These are phyloP conservation scores for Colletotrichum sp. DNA, from an alignment of 2,329 filamentous ascomycete genomes.

Conservation along the genomic window DNA sequence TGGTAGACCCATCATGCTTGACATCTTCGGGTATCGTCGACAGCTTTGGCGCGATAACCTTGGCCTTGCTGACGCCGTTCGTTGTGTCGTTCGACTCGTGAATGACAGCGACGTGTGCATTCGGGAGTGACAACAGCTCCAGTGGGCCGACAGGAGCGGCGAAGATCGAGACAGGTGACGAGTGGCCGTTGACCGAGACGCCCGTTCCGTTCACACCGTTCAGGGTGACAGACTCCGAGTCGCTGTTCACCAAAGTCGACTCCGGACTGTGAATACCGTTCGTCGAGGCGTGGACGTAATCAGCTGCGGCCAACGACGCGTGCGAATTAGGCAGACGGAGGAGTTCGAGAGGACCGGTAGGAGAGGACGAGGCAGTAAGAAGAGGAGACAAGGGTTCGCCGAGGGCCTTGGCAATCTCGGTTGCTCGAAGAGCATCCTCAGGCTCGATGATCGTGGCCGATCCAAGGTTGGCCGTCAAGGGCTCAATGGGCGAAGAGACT, in stretches of 20 bases:
- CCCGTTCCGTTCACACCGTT: not conserved
- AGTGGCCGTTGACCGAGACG: not conserved
- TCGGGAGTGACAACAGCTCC: conserved; percentile 59
- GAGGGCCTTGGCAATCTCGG: not conserved
- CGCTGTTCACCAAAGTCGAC: not conserved
- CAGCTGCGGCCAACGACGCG: not conserved
- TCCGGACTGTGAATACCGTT: not conserved
- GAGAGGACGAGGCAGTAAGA: conserved; percentile 22
- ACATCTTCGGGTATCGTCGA: conserved; percentile 11
- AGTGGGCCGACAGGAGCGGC: conserved; percentile 42
- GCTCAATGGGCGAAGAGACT: not conserved
- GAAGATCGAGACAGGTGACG: not conserved
- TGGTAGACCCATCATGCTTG: not conserved
- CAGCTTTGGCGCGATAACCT: not conserved
- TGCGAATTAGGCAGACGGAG: conserved; percentile 62
- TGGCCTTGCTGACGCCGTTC: not conserved
- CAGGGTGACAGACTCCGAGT: not conserved
- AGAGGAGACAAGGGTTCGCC: not conserved
- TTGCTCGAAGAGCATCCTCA: not conserved
- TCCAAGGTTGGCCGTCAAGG: not conserved
- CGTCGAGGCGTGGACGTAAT: not conserved
- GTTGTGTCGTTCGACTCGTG: not conserved
- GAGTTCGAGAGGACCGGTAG: conserved; percentile 48
- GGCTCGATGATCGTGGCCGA: not conserved
- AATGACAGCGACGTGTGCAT: conserved; percentile 39